Evolutionary conservation across 257 asterid genomes (phyloP), one percentile per base, ranked within the genome.

Genomic region (Solanum corneliomulleri): DNA sequence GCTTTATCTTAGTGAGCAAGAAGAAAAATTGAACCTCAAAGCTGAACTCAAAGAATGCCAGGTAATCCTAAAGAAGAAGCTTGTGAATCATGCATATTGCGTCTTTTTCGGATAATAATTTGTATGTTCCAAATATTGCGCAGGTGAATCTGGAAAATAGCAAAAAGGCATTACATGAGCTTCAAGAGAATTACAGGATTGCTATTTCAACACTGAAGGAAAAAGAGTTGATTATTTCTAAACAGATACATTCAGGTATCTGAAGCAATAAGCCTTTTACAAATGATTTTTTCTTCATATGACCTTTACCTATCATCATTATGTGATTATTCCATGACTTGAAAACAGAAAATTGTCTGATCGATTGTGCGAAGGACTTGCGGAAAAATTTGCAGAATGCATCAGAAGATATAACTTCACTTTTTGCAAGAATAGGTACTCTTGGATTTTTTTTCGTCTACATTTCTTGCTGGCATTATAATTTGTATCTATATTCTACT

Each of bases 21-120:
- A 95, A 90, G 95, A 91, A 91, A 95, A 93, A 88, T 85, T 93
- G 88, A 87, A 90, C 78, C 86, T 93, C 35, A 89, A 93, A 87
- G 90, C 91, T 87, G 95, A 95, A 88, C 95, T 94, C 89, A 91
- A 90, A 91, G 95, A 91, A 83, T 92, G 98, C 89, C 93, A 93
- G 98, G 98, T 95, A 90, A 75, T 86, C 80, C 44, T 85, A 33
- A 60, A 7, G 44, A 80, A 76, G 84, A 74, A 60, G 62, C 69
- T 18, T 44, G 18, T 88, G 31, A 72, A 86, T 58, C 82, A 64
- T 31, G 62, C 87, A 44, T 70, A 25, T 45, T 20, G 80, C 60
- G 52, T 89, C 49, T 69, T 80, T 75, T 87, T 12, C 14, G 85
- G 70, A 47, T 85, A 82, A 81, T 66, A 81, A 29, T 82, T 87